These are phyloP conservation scores for Tuber umbilicatum DNA, from an alignment of 495 filamentous ascomycete genomes.

Conservation along the genomic window DNA sequence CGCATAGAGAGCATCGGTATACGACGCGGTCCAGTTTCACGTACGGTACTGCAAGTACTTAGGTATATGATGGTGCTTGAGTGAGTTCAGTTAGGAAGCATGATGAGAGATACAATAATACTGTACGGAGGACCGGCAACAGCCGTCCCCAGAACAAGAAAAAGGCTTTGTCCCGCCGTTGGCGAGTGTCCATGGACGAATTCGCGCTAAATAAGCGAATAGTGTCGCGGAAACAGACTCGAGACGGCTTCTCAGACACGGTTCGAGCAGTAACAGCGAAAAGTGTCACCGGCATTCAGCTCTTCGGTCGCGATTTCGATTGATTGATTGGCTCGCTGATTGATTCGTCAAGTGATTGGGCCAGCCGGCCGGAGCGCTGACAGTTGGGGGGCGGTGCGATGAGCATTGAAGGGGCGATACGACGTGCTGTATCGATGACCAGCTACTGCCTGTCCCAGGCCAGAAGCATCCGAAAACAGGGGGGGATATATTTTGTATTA, in stretches of 20 bases:
- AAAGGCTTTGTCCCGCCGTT: not conserved
- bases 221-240: conserved; percentile 23
- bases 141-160: not conserved
- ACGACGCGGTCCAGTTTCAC: conserved; percentile 30
- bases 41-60: not conserved
- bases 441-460: not conserved
- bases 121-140: not conserved
- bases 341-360: not conserved
- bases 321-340: not conserved
- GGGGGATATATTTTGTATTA: not conserved
- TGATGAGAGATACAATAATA: not conserved
- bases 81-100: not conserved
- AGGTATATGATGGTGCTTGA: conserved; percentile 14
- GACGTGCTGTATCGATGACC: not conserved
- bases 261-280: conserved; percentile 5
- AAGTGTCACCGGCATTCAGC: not conserved
- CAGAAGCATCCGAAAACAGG: not conserved
- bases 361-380: not conserved
- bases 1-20: conserved; percentile 15
- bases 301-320: not conserved
- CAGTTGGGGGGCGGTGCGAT: not conserved
- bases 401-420: not conserved
- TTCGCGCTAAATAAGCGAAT: conserved; percentile 7
- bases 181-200: not conserved
- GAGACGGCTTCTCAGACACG: conserved; percentile 34